Conservation (phyloP, 257 asterid species). For the Solanum chiquidenum region DNA sequence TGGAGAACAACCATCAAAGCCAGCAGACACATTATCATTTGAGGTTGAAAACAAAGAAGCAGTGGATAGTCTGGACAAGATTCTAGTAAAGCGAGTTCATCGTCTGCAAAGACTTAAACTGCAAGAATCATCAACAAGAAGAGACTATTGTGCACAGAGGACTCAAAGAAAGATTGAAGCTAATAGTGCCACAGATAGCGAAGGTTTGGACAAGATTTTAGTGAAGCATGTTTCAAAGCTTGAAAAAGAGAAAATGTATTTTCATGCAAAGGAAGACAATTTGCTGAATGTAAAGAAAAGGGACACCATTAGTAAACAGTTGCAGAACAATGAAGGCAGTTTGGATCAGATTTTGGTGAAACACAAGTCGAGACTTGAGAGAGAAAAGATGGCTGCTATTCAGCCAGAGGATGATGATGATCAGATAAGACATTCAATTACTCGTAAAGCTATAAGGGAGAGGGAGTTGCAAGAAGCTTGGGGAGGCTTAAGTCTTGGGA, state of each 20-base stretch:
- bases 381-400: conserved; percentile 39
- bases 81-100: conserved; percentile 6
- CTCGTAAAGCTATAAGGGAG: conserved; percentile 65
- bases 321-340: conserved; percentile 24
- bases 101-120: conserved; percentile 7
- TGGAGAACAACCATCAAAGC: background rate
- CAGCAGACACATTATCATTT: background rate
- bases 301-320: conserved; percentile 10
- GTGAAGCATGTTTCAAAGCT: conserved; percentile 80
- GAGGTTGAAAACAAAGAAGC: conserved; percentile 1
- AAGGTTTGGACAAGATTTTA: conserved; percentile 57
- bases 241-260: conserved; percentile 52
- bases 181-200: conserved; percentile 15
- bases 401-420: conserved; percentile 12
- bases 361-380: conserved; percentile 50
- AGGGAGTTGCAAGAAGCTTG: conserved; percentile 70
- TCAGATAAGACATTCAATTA: conserved; percentile 25
- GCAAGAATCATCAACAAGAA: conserved; percentile 14
- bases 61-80: conserved; percentile 3
- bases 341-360: conserved; percentile 69
- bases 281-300: conserved; percentile 22
- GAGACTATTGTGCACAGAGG: background rate
- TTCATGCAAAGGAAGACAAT: conserved; percentile 25
- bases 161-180: conserved; percentile 8
- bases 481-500: conserved; percentile 91